Evolutionary conservation across 139 green algal genomes (phyloP).

Genomic region (Diplosphaera chodatii): DNA sequence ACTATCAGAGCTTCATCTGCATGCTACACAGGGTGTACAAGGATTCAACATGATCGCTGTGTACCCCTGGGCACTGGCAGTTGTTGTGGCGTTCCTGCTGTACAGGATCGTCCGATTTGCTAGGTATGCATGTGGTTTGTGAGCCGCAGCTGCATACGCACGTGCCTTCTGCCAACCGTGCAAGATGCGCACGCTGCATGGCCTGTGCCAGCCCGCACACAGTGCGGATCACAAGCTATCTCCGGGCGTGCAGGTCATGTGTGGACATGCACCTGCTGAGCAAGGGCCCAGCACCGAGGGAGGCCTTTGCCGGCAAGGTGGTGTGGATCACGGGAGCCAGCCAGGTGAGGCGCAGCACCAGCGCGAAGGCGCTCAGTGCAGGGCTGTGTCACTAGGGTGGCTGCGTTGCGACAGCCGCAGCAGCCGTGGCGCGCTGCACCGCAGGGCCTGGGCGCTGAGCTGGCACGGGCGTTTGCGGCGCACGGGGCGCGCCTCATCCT

Average conservation of each 20-base stretch:
- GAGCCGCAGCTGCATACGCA: too few relatives aligned
- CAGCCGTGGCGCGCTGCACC: too few relatives aligned
- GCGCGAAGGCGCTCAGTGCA: too few relatives aligned
- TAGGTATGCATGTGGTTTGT: too few relatives aligned
- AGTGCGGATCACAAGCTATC: too few relatives aligned
- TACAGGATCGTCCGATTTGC: neutral
- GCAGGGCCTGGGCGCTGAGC: conserved; percentile 53
- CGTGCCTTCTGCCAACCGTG: too few relatives aligned
- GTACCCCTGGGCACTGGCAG: neutral
- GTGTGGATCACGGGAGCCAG: conserved; percentile 77
- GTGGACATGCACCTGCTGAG: conserved; percentile 42
- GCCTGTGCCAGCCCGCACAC: too few relatives aligned
- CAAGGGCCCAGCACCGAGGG: conserved; percentile 11
- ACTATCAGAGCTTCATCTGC: too few relatives aligned
- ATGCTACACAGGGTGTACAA: too few relatives aligned
- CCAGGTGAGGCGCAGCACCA: conserved; percentile 24
- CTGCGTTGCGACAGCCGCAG: too few relatives aligned
- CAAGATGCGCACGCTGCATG: too few relatives aligned
- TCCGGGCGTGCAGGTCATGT: conserved; percentile 23
- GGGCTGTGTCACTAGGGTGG: too few relatives aligned
- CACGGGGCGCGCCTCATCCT: conserved; percentile 62
- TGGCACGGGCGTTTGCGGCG: conserved; percentile 54
- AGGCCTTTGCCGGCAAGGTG: conserved; percentile 58
- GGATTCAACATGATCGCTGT: neutral
- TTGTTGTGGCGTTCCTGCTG: neutral